Conservation (phyloP, 495 filamentous ascomycete genomes). For the Neurospora discreta region DNA sequence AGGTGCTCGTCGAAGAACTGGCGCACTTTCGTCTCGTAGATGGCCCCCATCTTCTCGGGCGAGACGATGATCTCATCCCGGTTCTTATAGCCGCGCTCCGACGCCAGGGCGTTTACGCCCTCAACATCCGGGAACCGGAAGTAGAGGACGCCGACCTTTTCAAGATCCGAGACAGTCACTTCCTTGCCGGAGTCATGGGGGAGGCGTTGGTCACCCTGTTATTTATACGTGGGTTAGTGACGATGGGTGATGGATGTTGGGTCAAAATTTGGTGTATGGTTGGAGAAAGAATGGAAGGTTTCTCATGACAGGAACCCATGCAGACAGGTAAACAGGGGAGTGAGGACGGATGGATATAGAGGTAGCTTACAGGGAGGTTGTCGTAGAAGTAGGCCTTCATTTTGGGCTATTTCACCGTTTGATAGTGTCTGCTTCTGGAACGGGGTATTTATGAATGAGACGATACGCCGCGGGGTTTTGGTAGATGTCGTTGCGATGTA, state of each 20-base stretch:
- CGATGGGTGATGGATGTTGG: background rate
- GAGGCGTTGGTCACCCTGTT: conserved; percentile 81
- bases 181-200: conserved; percentile 73
- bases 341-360: background rate
- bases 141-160: conserved; percentile 68
- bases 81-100: conserved; percentile 77
- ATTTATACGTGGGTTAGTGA: background rate
- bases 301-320: conserved; percentile 5
- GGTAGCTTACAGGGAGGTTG: conserved; percentile 54
- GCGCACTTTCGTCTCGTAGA: conserved; percentile 85
- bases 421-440: background rate
- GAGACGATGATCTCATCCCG: conserved; percentile 89
- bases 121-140: conserved; percentile 51
- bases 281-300: background rate
- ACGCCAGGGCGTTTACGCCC: conserved; percentile 61
- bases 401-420: conserved; percentile 8
- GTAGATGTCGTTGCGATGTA: too few species aligned
- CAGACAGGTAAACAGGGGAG: background rate
- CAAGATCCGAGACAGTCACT: conserved; percentile 50
- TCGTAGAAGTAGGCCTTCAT: conserved; percentile 86
- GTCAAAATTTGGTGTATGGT: too few species aligned
- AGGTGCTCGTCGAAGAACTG: conserved; percentile 90
- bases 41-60: conserved; percentile 71
- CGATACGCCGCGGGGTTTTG: background rate
- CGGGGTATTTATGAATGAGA: background rate